These are phyloP conservation scores for Lasiosphaeris hirsuta DNA, from an alignment of 495 filamentous ascomycete genomes.

Conservation along the genomic window DNA sequence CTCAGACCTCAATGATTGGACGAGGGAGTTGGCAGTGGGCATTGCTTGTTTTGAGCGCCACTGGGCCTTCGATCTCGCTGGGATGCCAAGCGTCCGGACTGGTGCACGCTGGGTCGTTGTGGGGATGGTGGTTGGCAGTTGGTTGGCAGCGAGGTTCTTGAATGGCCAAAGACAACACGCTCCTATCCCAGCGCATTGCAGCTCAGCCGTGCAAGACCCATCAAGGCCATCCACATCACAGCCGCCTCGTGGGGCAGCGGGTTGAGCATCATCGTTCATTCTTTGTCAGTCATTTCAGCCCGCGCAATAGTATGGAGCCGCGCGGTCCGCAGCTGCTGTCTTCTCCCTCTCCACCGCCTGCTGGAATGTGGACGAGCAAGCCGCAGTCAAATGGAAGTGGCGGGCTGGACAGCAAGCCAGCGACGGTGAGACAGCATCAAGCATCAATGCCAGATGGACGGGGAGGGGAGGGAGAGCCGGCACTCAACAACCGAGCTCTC, in stretches of 20 bases:
- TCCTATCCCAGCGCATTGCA: not conserved
- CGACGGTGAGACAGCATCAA: not conserved
- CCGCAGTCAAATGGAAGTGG: not conserved
- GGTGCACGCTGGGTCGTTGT: conserved; percentile 3
- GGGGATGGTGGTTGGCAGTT: not conserved
- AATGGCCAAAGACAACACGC: not conserved
- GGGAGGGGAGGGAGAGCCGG: no score
- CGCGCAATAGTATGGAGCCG: no score
- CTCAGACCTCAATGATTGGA: conserved; percentile 22
- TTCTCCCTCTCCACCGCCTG: no score
- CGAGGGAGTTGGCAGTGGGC: not conserved
- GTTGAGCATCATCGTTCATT: not conserved
- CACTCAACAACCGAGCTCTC: no score
- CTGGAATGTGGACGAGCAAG: no score
- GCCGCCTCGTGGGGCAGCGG: not conserved
- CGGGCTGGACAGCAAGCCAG: not conserved
- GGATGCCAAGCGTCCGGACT: conserved; percentile 1
- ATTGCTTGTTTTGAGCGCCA: conserved; percentile 28
- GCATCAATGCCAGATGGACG: not conserved
- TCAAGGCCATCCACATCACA: conserved; percentile 1
- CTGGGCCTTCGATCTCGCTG: conserved; percentile 11
- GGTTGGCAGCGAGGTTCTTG: not conserved
- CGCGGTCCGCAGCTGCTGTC: no score
- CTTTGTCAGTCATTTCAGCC: not conserved
- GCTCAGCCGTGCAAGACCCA: not conserved